Base-by-base conservation (phyloP, 108 stramenopile species). In the Schizochytrium sp. region DNA sequence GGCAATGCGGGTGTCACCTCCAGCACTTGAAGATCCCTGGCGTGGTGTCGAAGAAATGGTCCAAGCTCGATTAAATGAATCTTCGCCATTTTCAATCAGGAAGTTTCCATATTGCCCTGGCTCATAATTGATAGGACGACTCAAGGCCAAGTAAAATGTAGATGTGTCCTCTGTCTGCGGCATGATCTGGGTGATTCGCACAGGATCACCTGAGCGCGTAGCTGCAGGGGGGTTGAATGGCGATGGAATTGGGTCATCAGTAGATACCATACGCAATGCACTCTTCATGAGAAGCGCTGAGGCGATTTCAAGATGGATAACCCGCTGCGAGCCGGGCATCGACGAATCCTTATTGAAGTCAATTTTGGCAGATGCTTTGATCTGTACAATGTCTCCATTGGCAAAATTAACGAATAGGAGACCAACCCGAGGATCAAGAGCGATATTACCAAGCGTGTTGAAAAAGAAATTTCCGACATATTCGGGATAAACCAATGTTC, bases 31-130 rank as follows among this genome's bases (percentile, higher is more conserved):
- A 15, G 64, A 69, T 8, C 28, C 28, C 64, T 38, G 64, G 28
- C 42, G 64, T 7, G 64, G 64, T 44, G 64, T 69, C 64, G 64
- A 69, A 7, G 64, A 69, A 44, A 69, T 10, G 42, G 64, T 69
- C 64, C 64, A 69, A 44, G 42, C 40, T 7, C 64, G 64, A 1
- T 60, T 17, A 8, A 69, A 38, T 8, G 44, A 8, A 7, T 7
- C 0, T 8, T 69, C 64, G 12, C 5, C 64, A 8, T 69, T 44
- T 38, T 15, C 15, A 0, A 69, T 44, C 64, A 15, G 42, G 15
- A 69, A 69, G 64, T 38, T 69, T 8, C 64, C 64, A 44, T 69
- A 69, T 15, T 69, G 64, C 42, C 64, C 64, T 15, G 64, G 64
- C 64, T 38, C 44, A 44, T 69, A 69, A 38, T 44, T 8, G 64